Evolutionary conservation across 1,284 basidiomycete genomes (phyloP).

Genomic region (Coniferiporia weirii): DNA sequence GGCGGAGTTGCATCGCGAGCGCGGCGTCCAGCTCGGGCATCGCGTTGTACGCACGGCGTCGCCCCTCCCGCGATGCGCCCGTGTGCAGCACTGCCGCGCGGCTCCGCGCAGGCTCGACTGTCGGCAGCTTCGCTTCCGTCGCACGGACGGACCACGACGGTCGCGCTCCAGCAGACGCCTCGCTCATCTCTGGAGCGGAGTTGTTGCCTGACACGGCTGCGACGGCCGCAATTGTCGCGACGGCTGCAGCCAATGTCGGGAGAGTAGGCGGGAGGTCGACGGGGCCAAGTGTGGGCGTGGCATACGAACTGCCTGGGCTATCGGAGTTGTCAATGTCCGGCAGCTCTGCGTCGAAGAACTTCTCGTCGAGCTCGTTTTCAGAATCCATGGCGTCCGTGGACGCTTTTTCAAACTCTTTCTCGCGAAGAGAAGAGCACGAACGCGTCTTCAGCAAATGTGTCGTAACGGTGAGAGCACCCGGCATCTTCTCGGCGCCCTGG

Average conservation of each 20-base stretch:
- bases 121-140: conserved; percentile 21
- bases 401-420: conserved; percentile 11
- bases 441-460: neutral
- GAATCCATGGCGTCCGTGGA: conserved; percentile 12
- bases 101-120: neutral
- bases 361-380: conserved; percentile 27
- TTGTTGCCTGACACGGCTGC: conserved; percentile 22
- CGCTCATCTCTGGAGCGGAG: conserved; percentile 31
- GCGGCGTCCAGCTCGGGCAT: conserved; percentile 56
- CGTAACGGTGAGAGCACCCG: neutral
- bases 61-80: conserved; percentile 19
- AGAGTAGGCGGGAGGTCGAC: conserved; percentile 31
- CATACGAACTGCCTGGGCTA: conserved; percentile 19
- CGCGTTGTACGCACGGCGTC: conserved; percentile 31
- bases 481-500: conserved; percentile 14
- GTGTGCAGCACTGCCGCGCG: neutral
- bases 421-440: neutral
- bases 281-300: conserved; percentile 19
- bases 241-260: conserved; percentile 15
- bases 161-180: conserved; percentile 26
- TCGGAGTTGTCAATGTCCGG: conserved; percentile 20
- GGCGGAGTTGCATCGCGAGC: conserved; percentile 69
- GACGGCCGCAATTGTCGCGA: conserved; percentile 25
- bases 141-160: conserved; percentile 40
- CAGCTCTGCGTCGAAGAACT: conserved; percentile 34